Evolutionary conservation across 1,284 basidiomycete species (phyloP).

Genomic region (Puccinia hordei): DNA sequence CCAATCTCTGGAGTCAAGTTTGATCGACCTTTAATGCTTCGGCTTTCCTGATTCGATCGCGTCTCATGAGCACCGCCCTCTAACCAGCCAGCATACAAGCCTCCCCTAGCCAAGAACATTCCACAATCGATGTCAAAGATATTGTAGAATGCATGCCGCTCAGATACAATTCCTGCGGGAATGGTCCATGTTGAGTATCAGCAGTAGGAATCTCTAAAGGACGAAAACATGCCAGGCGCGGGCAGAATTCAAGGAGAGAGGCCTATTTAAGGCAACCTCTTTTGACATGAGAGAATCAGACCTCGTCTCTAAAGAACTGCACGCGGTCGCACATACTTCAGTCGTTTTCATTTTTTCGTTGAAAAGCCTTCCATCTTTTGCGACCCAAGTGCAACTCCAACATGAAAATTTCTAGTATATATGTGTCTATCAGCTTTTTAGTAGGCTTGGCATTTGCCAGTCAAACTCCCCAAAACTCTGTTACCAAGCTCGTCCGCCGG

Average conservation of each 20-base stretch:
- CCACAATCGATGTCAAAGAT: not conserved
- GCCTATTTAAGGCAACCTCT: not conserved
- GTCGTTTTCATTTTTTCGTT: not conserved
- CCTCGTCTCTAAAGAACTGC: not conserved
- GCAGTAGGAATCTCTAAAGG: not conserved
- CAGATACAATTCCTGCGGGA: not conserved
- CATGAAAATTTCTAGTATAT: not conserved
- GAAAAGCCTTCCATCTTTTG: not conserved
- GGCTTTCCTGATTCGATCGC: not conserved
- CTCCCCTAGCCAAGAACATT: not conserved
- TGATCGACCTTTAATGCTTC: too few species aligned
- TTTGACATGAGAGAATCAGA: not conserved
- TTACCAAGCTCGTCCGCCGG: not conserved
- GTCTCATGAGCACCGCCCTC: not conserved
- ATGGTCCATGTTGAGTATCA: not conserved
- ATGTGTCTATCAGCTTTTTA: not conserved
- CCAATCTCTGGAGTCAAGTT: not conserved
- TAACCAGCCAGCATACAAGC: not conserved
- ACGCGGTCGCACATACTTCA: not conserved
- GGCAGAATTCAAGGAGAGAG: not conserved
- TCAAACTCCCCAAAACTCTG: conserved; percentile 2
- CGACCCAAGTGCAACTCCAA: not conserved
- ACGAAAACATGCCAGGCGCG: not conserved
- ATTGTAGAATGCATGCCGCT: not conserved
- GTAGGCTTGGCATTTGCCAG: not conserved